A percentile compares a stretch with the other conserved stretches of the same genome.
Conservation (phyloP, 2,329 filamentous ascomycete genomes). For the Colletotrichum incanum region DNA sequence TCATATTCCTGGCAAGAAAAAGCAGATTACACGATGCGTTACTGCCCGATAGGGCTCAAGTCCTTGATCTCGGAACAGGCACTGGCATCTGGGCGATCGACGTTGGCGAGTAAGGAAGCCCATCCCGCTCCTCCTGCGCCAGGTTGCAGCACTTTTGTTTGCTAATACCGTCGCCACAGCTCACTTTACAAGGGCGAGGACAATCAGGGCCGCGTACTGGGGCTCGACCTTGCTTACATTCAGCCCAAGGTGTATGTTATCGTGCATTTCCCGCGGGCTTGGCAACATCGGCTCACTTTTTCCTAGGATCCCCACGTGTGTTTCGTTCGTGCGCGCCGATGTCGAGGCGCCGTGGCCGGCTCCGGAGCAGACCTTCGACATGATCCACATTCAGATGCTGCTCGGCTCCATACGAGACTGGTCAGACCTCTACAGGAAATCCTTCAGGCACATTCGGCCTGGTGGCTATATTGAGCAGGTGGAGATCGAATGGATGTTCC, state of each 20-base stretch:
- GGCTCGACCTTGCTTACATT: conserved; percentile 58
- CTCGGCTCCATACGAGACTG: conserved; percentile 84
- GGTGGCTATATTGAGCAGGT: conserved; percentile 89
- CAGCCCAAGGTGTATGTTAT: conserved; percentile 61
- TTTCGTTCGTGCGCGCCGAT: conserved; percentile 80
- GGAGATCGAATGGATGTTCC: conserved; percentile 87
- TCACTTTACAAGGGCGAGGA: conserved; percentile 32
- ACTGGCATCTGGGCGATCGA: conserved; percentile 95
- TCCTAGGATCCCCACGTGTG: conserved; percentile 78
- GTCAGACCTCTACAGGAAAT: conserved; percentile 80
- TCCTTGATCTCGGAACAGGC: conserved; percentile 84
- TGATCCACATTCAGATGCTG: conserved; percentile 87
- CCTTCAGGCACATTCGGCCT: conserved; percentile 76
- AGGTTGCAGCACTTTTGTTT: conserved; percentile 52
- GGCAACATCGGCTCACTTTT: conserved; percentile 32
- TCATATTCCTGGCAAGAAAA: conserved; percentile 77
- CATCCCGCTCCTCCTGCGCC: neutral
- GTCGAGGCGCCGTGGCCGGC: conserved; percentile 81
- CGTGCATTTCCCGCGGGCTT: neutral
- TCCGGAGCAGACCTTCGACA: conserved; percentile 75
- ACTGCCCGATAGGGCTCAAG: conserved; percentile 51
- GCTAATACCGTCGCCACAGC: conserved; percentile 28
- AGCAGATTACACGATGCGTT: conserved; percentile 49
- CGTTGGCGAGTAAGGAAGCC: conserved; percentile 78
- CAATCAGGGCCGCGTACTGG: conserved; percentile 52